A percentile compares a stretch with the other conserved stretches of the same genome.
phyloP scores from a whole-genome alignment of 148 eudicot species.

The Nyssa sinensis region DNA sequence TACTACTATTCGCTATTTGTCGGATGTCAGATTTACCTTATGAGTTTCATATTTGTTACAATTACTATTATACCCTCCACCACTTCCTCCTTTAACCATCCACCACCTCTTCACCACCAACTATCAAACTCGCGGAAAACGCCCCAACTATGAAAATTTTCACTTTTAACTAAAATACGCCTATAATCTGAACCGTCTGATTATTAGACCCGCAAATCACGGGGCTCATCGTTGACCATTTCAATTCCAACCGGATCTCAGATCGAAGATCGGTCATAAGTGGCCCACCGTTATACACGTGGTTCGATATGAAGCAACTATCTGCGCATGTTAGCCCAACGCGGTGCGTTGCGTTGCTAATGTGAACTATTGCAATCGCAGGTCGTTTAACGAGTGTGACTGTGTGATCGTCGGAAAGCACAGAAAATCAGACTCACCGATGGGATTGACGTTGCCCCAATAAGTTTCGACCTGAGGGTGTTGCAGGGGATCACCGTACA shows the following conservation, averaged over 20 bases:
- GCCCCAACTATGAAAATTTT: too few relatives aligned
- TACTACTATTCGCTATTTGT: too few relatives aligned
- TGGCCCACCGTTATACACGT: background rate
- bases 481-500: slow-evolving; percentile 95
- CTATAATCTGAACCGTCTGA: background rate
- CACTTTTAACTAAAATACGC: background rate
- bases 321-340: slow-evolving; percentile 7
- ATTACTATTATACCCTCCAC: background rate
- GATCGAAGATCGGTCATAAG: background rate
- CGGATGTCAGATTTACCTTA: background rate
- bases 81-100: background rate
- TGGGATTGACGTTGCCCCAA: slow-evolving; percentile 99
- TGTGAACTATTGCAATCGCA: too few relatives aligned
- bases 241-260: too few relatives aligned
- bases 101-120: background rate
- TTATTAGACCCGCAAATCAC: slow-evolving; percentile 1
- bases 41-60: background rate
- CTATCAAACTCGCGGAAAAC: too few relatives aligned
- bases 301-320: background rate
- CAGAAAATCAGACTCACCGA: slow-evolving; percentile 44
- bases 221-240: too few relatives aligned
- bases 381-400: too few relatives aligned
- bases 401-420: background rate
- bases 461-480: slow-evolving; percentile 96
- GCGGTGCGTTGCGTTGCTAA: background rate